A percentile compares a stretch with the other conserved stretches of the same genome.
phyloP scores from a whole-genome alignment of 23 red algal species.

The Gracilariopsis chorda region DNA sequence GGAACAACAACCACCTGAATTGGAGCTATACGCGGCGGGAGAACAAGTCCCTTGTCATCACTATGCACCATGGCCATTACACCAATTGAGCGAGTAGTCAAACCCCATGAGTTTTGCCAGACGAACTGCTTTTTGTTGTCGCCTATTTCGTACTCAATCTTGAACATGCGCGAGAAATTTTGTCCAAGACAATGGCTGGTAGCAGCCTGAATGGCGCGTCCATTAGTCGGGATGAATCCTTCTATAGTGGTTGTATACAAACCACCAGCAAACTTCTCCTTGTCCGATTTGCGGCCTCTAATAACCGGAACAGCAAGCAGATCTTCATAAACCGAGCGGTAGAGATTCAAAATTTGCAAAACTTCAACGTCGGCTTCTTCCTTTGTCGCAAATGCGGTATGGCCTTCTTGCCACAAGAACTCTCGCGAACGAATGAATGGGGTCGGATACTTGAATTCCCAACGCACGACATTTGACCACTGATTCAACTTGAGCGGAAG shows the following conservation, averaged over 20 bases:
- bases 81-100: constrained; percentile 91
- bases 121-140: constrained; percentile 58
- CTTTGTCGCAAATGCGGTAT: constrained; percentile 92
- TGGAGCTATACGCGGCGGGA: constrained; percentile 90
- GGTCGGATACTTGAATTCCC: constrained; percentile 98
- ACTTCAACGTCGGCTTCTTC: constrained; percentile 91
- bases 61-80: constrained; percentile 97
- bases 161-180: constrained; percentile 99
- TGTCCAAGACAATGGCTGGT: constrained; percentile 98
- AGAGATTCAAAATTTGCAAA: constrained; percentile 87
- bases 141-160: constrained; percentile 79
- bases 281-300: constrained; percentile 84
- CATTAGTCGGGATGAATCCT: constrained; percentile 94
- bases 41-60: constrained; percentile 94
- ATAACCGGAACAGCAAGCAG: constrained; percentile 98
- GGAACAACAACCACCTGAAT: constrained; percentile 91
- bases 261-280: constrained; percentile 97
- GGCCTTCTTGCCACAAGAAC: constrained; percentile 99
- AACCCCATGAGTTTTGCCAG: constrained; percentile 98
- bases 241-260: constrained; percentile 98
- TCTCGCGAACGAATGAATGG: constrained; percentile 99
- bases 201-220: constrained; percentile 93
- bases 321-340: constrained; percentile 92
- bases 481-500: constrained; percentile 97
- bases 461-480: constrained; percentile 99